Evolutionary conservation across 441 rosid genomes (phyloP).

Genomic region (Mallotus japonicus): DNA sequence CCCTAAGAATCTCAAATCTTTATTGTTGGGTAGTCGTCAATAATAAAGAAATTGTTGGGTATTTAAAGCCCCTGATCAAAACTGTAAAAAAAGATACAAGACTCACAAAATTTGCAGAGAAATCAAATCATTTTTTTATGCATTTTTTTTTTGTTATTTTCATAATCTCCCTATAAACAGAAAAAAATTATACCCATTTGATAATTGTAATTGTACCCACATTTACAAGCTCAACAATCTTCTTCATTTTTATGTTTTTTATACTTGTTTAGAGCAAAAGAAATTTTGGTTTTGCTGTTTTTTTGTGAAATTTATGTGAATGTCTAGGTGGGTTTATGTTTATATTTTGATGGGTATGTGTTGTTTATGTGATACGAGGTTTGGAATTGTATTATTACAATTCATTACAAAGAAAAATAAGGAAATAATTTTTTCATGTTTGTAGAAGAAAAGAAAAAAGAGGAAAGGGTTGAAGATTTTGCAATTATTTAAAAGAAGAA

Average conservation of each 20-base stretch:
- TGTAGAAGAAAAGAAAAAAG: too few species aligned
- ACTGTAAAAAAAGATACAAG: not conserved
- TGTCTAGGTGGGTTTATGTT: constrained; percentile 39
- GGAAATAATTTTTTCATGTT: too few species aligned
- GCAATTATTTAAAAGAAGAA: too few species aligned
- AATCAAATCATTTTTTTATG: constrained; percentile 13
- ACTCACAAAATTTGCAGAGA: not conserved
- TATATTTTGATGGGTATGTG: not conserved
- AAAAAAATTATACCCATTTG: not conserved
- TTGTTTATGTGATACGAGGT: not conserved
- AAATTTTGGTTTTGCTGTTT: not conserved
- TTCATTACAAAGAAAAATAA: too few species aligned
- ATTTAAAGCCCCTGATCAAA: not conserved
- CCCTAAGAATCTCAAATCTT: too few species aligned
- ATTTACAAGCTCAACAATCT: not conserved
- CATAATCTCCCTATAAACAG: constrained; percentile 26
- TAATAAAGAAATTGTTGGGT: not conserved
- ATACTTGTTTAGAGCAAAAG: not conserved
- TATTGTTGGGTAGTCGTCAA: too few species aligned
- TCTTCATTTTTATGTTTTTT: not conserved
- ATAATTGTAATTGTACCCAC: not conserved
- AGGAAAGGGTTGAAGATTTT: too few species aligned
- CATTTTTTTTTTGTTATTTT: constrained; percentile 27
- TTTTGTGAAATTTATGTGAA: constrained; percentile 7
- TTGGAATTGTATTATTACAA: constrained; percentile 8